Evolutionary conservation across 1,284 basidiomycete genomes (phyloP), one percentile per base, ranked within the genome.

Genomic region (Violaceomyces palustris): DNA sequence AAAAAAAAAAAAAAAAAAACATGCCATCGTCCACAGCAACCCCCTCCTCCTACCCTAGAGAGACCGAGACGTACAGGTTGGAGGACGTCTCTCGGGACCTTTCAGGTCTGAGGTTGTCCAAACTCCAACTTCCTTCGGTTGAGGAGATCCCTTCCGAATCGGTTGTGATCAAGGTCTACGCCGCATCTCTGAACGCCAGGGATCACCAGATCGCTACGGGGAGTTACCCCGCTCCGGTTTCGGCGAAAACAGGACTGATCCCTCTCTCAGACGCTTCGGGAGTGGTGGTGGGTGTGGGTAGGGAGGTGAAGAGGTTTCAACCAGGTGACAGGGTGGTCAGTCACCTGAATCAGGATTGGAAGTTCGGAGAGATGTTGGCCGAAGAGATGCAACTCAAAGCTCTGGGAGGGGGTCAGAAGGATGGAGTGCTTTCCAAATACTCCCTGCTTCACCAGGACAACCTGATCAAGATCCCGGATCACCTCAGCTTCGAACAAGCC

Each of bases 181-280:
- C 48, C 18, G 56, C 51, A 8, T 51, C 48, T 4, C 49, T 60
- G 24, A 60, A 60, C 26, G 56, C 56, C 19, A 22, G 56, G 19
- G 56, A 60, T 37, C 54, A 45, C 15, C 52, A 60, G 40, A 55
- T 60, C 12, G 56, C 48, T 6, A 43, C 38, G 15, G 45, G 42
- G 2, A 60, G 48, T 4, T 55, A 60, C 24, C 51, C 51, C 3
- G 56, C 51, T 0, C 56, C 56, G 2, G 35, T 39, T 2, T 37
- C 52, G 1, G 42, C 42, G 3, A 36, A 45, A 5, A 1, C 19
- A 1, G 52, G 45, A 2, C 26, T 60, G 27, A 35, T 60, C 9
- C 56, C 56, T 1, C 43, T 45, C 1, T 60, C 56, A 9, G 56
- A 60, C 23, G 56, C 45, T 15, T 40, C 51, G 0, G 56, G 56